Conservation (phyloP, 768 basidiomycete species). For the Macrolepiota albuminosa region DNA sequence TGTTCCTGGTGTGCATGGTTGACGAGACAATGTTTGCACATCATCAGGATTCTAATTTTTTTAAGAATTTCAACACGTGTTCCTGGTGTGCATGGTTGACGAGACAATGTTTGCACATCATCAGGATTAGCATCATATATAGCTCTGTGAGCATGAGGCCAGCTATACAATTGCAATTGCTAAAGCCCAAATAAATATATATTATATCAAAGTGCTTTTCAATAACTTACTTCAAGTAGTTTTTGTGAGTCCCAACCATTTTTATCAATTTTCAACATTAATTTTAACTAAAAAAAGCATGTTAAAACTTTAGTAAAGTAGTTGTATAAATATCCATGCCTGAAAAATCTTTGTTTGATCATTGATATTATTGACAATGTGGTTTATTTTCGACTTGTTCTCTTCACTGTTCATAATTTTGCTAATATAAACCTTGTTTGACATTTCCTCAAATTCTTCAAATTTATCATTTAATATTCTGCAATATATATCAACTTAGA, state of each 20-base stretch:
- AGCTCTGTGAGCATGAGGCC: too few relatives aligned
- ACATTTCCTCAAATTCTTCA: background rate
- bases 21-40: too few relatives aligned
- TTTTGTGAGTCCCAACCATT: conserved; percentile 10
- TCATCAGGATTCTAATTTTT: too few relatives aligned
- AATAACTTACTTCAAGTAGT: conserved; percentile 9
- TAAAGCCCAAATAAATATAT: too few relatives aligned
- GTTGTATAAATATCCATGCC: background rate
- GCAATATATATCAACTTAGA: background rate
- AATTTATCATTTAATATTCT: background rate
- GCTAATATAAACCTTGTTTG: background rate
- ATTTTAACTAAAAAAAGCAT: background rate
- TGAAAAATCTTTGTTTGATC: conserved; percentile 12
- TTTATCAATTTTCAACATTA: background rate
- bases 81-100: too few relatives aligned
- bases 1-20: too few relatives aligned
- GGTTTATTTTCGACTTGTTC: conserved; percentile 2
- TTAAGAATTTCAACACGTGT: too few relatives aligned
- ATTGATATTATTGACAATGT: conserved; percentile 1
- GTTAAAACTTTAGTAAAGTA: background rate
- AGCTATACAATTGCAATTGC: too few relatives aligned
- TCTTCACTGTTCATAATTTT: conserved; percentile 10
- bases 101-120: too few relatives aligned
- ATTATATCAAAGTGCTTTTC: conserved; percentile 12
- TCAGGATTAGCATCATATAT: too few relatives aligned